Evolutionary conservation across 2,329 filamentous ascomycete genomes (phyloP).

Genomic region (Macrophomina pseudophaseolina): DNA sequence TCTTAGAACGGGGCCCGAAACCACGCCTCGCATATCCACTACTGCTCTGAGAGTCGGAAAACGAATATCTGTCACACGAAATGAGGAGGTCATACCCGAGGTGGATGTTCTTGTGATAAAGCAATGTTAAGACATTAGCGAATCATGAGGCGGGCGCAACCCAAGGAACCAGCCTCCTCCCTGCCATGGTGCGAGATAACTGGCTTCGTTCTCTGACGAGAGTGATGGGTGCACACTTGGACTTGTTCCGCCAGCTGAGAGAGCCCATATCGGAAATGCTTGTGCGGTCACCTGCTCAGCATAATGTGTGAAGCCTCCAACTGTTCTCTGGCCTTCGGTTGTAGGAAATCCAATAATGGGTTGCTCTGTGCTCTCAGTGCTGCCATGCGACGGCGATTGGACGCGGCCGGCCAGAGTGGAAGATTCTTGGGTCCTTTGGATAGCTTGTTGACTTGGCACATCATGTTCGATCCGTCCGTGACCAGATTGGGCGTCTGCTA

Average conservation of each 20-base stretch:
- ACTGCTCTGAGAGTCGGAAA: not conserved
- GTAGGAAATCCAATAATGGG: not conserved
- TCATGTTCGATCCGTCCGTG: not conserved
- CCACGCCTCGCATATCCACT: not conserved
- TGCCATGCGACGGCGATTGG: not conserved
- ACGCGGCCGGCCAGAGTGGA: not conserved
- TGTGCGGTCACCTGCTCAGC: not conserved
- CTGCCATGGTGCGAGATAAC: not conserved
- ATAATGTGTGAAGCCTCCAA: not conserved
- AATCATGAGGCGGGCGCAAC: too few species aligned
- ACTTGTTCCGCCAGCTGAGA: not conserved
- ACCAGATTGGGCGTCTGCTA: not conserved
- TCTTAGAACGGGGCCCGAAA: not conserved
- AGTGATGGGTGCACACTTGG: not conserved
- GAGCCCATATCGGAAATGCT: not conserved
- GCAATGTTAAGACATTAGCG: not conserved
- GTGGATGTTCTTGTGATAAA: conserved; percentile 1
- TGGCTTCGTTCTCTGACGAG: not conserved
- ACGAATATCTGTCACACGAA: not conserved
- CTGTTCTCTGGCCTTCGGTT: not conserved
- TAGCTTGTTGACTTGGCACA: not conserved
- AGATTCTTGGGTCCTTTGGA: not conserved
- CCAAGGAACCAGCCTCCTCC: not conserved
- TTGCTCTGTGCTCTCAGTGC: not conserved
- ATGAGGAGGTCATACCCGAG: conserved; percentile 1